A percentile compares a stretch with the other conserved stretches of the same genome.
These are phyloP conservation scores for Boletus reticulatus DNA, from an alignment of 768 basidiomycete species.

Conservation along the genomic window DNA sequence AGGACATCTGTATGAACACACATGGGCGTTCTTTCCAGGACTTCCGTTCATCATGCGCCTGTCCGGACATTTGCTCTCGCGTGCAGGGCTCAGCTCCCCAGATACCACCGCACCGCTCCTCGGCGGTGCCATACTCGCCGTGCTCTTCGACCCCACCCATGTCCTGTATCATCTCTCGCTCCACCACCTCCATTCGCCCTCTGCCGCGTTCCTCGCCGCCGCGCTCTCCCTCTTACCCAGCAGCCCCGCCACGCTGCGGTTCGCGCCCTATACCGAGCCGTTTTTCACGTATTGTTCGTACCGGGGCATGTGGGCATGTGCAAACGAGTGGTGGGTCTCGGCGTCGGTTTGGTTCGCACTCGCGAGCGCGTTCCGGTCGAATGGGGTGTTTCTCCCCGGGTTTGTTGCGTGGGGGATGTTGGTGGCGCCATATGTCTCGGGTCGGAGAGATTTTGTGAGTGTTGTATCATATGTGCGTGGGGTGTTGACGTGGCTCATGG, in stretches of 20 bases:
- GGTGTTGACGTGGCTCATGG: not conserved
- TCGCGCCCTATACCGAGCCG: conserved; percentile 80
- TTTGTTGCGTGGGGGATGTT: conserved; percentile 77
- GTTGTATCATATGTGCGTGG: not conserved
- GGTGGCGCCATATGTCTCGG: conserved; percentile 48
- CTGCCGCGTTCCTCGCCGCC: conserved; percentile 59
- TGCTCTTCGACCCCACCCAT: conserved; percentile 41
- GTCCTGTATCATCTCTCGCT: conserved; percentile 60
- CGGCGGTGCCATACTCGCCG: conserved; percentile 36
- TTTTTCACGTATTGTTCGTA: conserved; percentile 85
- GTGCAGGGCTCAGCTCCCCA: not conserved
- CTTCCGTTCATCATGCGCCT: conserved; percentile 53
- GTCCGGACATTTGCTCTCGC: conserved; percentile 25
- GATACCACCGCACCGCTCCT: conserved; percentile 31
- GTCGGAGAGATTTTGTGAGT: conserved; percentile 31
- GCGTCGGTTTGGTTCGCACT: conserved; percentile 63
- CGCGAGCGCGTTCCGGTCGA: conserved; percentile 71
- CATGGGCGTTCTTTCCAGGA: conserved; percentile 87
- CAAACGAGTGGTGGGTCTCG: conserved; percentile 42
- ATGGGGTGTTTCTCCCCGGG: conserved; percentile 72
- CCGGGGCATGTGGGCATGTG: conserved; percentile 36
- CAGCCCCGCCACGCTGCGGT: conserved; percentile 70
- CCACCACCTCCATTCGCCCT: conserved; percentile 50
- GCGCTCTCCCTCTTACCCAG: conserved; percentile 76
- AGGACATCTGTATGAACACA: conserved; percentile 67